Conservation (phyloP, 2,329 filamentous ascomycete species). For the Bipolaris sorokiniana region DNA sequence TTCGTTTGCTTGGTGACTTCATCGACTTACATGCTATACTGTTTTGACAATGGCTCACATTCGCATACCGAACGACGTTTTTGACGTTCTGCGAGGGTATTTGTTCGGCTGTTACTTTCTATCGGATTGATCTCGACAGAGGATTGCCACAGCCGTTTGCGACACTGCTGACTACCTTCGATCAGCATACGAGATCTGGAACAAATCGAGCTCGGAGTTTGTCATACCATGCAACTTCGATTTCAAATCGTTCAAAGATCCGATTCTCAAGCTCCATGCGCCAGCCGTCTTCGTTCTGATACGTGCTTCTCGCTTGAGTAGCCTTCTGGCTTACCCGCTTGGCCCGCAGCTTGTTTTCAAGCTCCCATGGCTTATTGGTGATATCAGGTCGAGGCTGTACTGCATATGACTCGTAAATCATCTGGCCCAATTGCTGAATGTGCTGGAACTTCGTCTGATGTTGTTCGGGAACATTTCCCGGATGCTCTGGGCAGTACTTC, state of each 20-base stretch:
- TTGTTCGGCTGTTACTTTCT: conserved; percentile 16
- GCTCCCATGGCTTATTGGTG: conserved; percentile 18
- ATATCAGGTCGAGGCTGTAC: conserved; percentile 9
- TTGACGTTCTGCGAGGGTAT: conserved; percentile 18
- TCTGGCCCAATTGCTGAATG: conserved; percentile 20
- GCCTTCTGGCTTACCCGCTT: conserved; percentile 1
- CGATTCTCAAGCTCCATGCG: conserved; percentile 14
- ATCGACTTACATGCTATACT: conserved; percentile 11
- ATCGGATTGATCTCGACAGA: conserved; percentile 4
- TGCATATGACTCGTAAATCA: conserved; percentile 13
- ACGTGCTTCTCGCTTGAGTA: not conserved
- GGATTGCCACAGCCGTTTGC: conserved; percentile 3
- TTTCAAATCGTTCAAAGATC: conserved; percentile 26
- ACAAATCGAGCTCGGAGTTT: conserved; percentile 11
- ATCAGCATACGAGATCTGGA: not conserved
- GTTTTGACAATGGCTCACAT: conserved; percentile 12
- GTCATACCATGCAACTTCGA: conserved; percentile 27
- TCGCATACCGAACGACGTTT: conserved; percentile 14
- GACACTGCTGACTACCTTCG: not conserved
- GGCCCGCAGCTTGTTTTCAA: conserved; percentile 18
- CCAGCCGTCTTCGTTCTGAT: conserved; percentile 23
- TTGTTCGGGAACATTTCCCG: conserved; percentile 11
- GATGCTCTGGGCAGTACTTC: not conserved
- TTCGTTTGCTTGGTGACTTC: not conserved
- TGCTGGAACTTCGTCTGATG: conserved; percentile 20